Base-by-base conservation (phyloP, 192 early-diverging fungal genomes). In the Backusella australiensis region DNA sequence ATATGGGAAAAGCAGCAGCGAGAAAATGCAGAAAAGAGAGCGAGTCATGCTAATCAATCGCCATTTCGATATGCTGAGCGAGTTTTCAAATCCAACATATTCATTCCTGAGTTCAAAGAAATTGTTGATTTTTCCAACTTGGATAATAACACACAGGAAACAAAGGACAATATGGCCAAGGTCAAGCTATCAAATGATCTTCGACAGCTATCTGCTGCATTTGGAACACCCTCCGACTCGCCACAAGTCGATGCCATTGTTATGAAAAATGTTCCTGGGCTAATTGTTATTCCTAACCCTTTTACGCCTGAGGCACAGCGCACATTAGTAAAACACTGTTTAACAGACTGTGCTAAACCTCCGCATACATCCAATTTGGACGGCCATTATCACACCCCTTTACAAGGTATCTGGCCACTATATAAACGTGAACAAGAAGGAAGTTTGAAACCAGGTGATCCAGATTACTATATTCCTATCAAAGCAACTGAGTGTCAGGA, bases 331-430 rank as follows among this genome's bases (percentile, higher is more conserved):
- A 86, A 88, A 74, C 82, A 89, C 26, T 94, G 93, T 67, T 83
- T 98, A 35, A 83, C 86, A 67, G 89, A 94, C 32, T 95, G 91
- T 77, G 82, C 94, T 2, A 76, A 79, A 41, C 87, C 88, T 34
- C 97, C 97, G 6, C 96, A 96, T 80, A 88, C 89, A 17, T 90
- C 91, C 67, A 98, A 95, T 81, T 87, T 97, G 12, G 94, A 98
- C 74, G 89, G 94, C n/a, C 95, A 95, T 76, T 98, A 93, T 74
- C 68, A 81, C 2, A 73, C 94, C 19, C 92, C 91, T 12, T 69
- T 80, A 2, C 73, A 79, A 26, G 93, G 93, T 14, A 41, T 92
- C 15, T 93, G 90, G 93, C 78, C 84, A 21, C 73, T 85, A 19
- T 81, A 89, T 74, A 87, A 86, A 44, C 36, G 72, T 35, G 80